Evolutionary conservation across 176 grass and related monocot species (phyloP), one percentile per base, ranked within the genome.

Genomic region (Puccinellia tenuiflora): DNA sequence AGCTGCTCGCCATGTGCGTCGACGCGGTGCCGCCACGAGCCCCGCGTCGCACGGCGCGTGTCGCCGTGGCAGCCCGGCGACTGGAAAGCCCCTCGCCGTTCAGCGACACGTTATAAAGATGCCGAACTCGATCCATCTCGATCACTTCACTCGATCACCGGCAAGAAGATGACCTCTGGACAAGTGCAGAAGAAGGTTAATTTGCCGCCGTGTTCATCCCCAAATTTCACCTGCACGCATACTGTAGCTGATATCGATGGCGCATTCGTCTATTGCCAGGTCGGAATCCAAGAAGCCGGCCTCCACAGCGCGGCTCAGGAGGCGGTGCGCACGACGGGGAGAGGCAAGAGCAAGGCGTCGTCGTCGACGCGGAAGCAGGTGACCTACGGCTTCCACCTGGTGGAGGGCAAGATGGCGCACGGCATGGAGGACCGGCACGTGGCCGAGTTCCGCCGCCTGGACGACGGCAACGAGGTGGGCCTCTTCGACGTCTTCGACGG

Each of bases 401-500:
- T 86, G 64, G 79, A 93, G 76, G 88, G 88, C 17, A 84, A 84
- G 79, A 88, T 80, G 88, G 70, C 55, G 59, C 89, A 91, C 82
- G 66, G 45, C 73, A 94, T 91, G 89, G 86, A 94, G 82, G 92
- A 94, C 72, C 54, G 63, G 26, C 89, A 89, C 64, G 84, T 87
- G 1, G 89, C 89, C 24, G 78, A 87, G 76, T 85, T 94, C 76
- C 50, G 79, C 45, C 66, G 84, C 55, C 72, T 92, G 42, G 83
- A 83, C 2, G 81, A 76, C 52, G 82, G 59, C 79, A 89, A 91
- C 73, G 86, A 94, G 80, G 89, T 94, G 39, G 84, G 92, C 38
- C 84, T 94, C 60, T 94, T 94, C 45, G 92, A 57, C 34, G 85
- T 91, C n/a, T 94, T 91, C 66, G 80, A 94, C 62, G 89, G 92